Base-by-base conservation (phyloP, 805 yeast genomes). In the Nakazawaea ambrosiae region DNA sequence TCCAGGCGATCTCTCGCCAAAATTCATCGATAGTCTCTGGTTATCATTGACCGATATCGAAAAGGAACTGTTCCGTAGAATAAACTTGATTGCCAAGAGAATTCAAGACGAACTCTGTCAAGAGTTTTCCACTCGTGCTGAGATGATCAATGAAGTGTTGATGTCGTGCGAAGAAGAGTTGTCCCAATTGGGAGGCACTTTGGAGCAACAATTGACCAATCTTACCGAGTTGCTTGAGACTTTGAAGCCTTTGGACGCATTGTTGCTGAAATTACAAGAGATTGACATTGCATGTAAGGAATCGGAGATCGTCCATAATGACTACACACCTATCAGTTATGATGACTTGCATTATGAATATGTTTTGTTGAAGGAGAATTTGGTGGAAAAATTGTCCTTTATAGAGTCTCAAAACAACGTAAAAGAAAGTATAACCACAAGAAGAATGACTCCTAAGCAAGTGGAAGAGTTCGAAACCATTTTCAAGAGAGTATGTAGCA, bases 391-490 rank as follows among this genome's bases (percentile, higher is more conserved):
- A 39, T 51, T 67, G 31, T 51, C 61, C 27, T 67, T 68, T 45
- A 54, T 69, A 16, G 70, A 68, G 39, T 49, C 51, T 34, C 71
- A 68, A 43, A 53, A 60, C 36, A 55, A 39, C 12, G 44, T 44
- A 27, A 45, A 49, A 19, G 48, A 49, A 32, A 36, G 30, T 14
- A 38, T 65, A 10, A 60, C 62, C 3, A 48, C 55, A 51, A 52
- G 56, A 23, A 57, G 51, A 33, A 39, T 62, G 31, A 54, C 65
- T 6, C 60, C 64, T 1, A 50, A 51, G 19, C 66, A 63, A 36
- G 43, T 61, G 16, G 68, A 61, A 31, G 70, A 68, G 37, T 65
- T 65, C 45, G 70, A 66, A 43, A 48, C 63, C 4, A 61, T 67
- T 12, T 71, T 72, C 43, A 49, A 68, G 9, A 62, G 60, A 40